A percentile compares a stretch with the other conserved stretches of the same genome.
Evolutionary conservation across 2,329 filamentous ascomycete species (phyloP).

Genomic region (Fusarium tupiense): DNA sequence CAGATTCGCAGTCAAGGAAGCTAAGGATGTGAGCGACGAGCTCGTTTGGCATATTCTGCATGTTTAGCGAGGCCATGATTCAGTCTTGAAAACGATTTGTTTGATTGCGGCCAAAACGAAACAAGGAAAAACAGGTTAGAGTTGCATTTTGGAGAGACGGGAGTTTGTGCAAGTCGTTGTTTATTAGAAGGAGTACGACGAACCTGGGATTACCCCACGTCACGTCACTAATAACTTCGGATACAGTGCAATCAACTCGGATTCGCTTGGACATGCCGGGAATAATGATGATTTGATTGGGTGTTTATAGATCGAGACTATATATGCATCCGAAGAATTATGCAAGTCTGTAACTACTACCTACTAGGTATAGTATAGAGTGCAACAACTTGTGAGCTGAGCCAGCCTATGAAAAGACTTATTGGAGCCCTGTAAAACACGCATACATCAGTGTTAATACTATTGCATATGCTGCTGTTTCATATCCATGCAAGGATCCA

Average conservation of each 20-base stretch:
- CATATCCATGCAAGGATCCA: not conserved
- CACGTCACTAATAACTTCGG: constrained; percentile 5
- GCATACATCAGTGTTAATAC: not conserved
- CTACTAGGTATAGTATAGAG: too few species aligned
- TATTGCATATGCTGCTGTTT: not conserved
- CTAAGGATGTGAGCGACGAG: constrained; percentile 66
- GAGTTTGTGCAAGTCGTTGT: not conserved
- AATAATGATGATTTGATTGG: not conserved
- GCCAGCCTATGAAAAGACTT: not conserved
- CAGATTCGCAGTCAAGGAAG: constrained; percentile 61
- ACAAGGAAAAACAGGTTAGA: not conserved
- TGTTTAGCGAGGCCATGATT: not conserved
- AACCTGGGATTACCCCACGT: constrained; percentile 16
- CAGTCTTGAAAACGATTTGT: not conserved
- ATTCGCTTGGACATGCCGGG: constrained; percentile 8
- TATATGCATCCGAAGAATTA: not conserved
- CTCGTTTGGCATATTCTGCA: constrained; percentile 66
- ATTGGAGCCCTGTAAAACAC: not conserved
- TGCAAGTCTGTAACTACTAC: not conserved
- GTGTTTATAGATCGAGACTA: not conserved
- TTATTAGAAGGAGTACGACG: constrained; percentile 2
- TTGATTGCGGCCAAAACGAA: not conserved
- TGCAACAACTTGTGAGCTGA: too few species aligned
- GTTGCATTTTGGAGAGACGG: not conserved
- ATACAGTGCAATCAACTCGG: not conserved